phyloP scores from a whole-genome alignment of 306 rosid species.

The Sphenostylis stenocarpa region DNA sequence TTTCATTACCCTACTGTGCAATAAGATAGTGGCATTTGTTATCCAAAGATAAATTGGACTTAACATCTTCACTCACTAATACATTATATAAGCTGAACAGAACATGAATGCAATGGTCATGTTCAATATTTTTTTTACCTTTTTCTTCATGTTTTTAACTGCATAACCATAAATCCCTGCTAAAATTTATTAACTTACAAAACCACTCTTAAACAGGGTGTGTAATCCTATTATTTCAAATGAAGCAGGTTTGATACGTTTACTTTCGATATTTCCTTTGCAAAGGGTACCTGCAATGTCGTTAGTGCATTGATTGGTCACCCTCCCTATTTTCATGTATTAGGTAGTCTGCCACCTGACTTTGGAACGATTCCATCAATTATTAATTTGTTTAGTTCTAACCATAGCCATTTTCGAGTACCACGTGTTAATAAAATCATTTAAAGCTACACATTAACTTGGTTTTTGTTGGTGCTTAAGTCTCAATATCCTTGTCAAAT shows the following conservation, averaged over 20 bases:
- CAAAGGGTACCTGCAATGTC: background rate
- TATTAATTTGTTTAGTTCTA: slow-evolving; percentile 25
- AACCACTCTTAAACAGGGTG: slow-evolving; percentile 10
- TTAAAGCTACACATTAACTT: background rate
- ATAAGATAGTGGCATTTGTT: background rate
- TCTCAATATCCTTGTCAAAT: background rate
- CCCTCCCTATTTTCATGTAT: slow-evolving; percentile 33
- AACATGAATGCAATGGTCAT: slow-evolving; percentile 8
- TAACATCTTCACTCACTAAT: background rate
- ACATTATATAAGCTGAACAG: background rate
- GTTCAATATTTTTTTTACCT: too few species aligned
- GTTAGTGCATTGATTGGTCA: background rate
- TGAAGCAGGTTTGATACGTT: slow-evolving; percentile 54
- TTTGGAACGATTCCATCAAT: slow-evolving; percentile 10
- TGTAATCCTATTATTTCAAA: background rate
- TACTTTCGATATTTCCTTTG: slow-evolving; percentile 4
- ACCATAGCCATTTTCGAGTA: slow-evolving; percentile 23
- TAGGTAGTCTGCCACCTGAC: slow-evolving; percentile 57
- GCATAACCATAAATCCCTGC: slow-evolving; percentile 46
- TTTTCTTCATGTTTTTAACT: too few species aligned
- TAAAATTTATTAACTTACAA: slow-evolving; percentile 16
- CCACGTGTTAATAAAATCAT: background rate
- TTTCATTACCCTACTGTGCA: background rate
- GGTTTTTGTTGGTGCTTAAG: slow-evolving; percentile 4
- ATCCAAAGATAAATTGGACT: background rate